Evolutionary conservation across 169 alveolate species (phyloP), one percentile per base, ranked within the genome.

Genomic region (Cryptosporidium baileyi): DNA sequence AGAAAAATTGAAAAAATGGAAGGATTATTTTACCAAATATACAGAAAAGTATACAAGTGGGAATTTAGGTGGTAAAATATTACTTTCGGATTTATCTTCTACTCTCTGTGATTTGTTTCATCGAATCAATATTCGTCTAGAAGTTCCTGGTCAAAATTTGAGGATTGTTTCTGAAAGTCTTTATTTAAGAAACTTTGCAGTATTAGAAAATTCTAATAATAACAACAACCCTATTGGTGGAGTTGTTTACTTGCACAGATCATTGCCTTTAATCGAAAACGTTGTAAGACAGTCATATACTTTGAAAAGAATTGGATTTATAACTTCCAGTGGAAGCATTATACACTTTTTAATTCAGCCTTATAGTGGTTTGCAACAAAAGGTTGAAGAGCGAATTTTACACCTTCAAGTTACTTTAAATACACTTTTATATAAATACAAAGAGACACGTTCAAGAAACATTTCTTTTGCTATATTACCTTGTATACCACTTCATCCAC

Each of bases 1-100:
- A 41, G 89, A 62, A 40, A 90, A 90, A 63, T 54, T 90, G 43
- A 90, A 90, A 74, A 88, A 89, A 61, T 90, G 93, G 93, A 90
- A 90, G 30, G 93, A 90, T 24, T 45, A 80, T 22, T 59, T 90
- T 34, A 36, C 89, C 2, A 89, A 82, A 22, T 79, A 81, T 36
- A 67, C 89, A 1, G 88, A 63, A 62, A 51, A 34, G 32, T 51
- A 51, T 49, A 45, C 81, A 22, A 54, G 24, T 19, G 67, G 54
- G 24, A 74, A 30, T 2, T 59, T 81, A 22, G 80, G 80, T 22
- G 67, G 79, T 32, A 62, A 61, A 38, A 19, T 61, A 1, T 80
- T 82, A 11, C 63, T 89, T 4, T 80, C 82, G n/a, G 93, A 89
- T 7, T 51, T 88, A 6, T 81, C 90, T 4, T 40, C 89, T n/a